A percentile compares a stretch with the other conserved stretches of the same genome.
phyloP scores from a whole-genome alignment of 495 filamentous ascomycete genomes.

The Penicillium chermesinum region DNA sequence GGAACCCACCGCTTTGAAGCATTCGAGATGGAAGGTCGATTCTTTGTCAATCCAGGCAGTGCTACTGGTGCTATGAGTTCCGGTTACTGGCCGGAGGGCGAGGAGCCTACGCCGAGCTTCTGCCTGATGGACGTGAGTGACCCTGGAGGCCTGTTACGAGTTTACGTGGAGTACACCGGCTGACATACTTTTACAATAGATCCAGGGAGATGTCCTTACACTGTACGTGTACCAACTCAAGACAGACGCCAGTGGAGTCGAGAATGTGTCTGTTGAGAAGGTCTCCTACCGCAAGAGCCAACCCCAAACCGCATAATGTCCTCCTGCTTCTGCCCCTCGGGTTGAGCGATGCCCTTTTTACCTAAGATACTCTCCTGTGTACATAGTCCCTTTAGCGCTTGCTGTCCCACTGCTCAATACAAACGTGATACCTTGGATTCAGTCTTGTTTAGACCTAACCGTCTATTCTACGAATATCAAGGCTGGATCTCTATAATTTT shows the following conservation, averaged over 20 bases:
- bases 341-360: neutral
- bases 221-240: constrained; percentile 96
- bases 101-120: constrained; percentile 90
- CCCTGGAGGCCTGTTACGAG: too few species aligned
- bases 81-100: constrained; percentile 63
- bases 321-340: neutral
- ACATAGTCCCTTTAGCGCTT: constrained; percentile 25
- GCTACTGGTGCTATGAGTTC: constrained; percentile 80
- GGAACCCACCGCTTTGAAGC: constrained; percentile 98
- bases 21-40: constrained; percentile 97
- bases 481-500: too few species aligned
- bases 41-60: constrained; percentile 98
- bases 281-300: constrained; percentile 90
- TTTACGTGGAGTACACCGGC: too few species aligned
- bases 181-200: constrained; percentile 45
- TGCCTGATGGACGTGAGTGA: constrained; percentile 95
- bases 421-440: constrained; percentile 8
- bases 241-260: constrained; percentile 79
- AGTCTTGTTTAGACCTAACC: too few species aligned
- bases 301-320: constrained; percentile 26
- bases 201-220: constrained; percentile 95
- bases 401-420: constrained; percentile 6
- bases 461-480: too few species aligned
- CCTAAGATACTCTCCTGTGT: constrained; percentile 19
- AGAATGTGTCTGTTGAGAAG: constrained; percentile 95